Base-by-base conservation (phyloP, 257 asterid genomes). In the Lycium ferocissimum region DNA sequence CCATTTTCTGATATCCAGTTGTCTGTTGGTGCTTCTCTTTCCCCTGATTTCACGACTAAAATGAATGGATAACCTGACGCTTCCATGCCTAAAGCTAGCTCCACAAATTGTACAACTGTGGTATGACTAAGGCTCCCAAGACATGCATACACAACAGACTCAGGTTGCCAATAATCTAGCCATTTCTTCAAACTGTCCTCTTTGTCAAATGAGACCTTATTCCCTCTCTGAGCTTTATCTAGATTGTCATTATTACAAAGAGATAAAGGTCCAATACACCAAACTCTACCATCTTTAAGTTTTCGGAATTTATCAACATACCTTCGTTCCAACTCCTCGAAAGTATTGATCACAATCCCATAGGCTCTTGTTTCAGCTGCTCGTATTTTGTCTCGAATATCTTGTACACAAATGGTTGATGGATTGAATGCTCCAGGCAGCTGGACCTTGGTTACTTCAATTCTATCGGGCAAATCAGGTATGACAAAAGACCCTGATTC, bases 191-290 rank as follows among this genome's bases (percentile, higher is more conserved):
- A n/a, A 1, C 80, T 0, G 1, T 45, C 80, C 3, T 45, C 59
- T 73, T 45, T 1, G n/a, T 45, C 59, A 73, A 10, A 20, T 1
- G n/a, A n/a, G 0, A 11, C 8, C 6, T 11, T 47, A 73, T 73
- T 73, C n/a, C 59, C 80, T 45, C 80, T 45, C 40, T 73, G 80
- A 17, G 10, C 40, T 45, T 73, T 73, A 73, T 73, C 80, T 45
- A 43, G 59, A n/a, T 2, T 45, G 18, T 43, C 79, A n/a, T 10
- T 59, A 51, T 51, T 38, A 69, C 65, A 58, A 8, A 56, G 58
- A 0, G 85, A 70, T 18, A 83, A 76, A 20, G 85, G 85, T n/a
- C 85, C 83, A 7, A 84, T 26, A 69, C 83, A 73, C 86, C 83
- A 73, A 22, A 75, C 83, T 49, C 22, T 58, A 57, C 67, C 59